phyloP scores from a whole-genome alignment of 345 rosid species.

The Salix suchowensis region DNA sequence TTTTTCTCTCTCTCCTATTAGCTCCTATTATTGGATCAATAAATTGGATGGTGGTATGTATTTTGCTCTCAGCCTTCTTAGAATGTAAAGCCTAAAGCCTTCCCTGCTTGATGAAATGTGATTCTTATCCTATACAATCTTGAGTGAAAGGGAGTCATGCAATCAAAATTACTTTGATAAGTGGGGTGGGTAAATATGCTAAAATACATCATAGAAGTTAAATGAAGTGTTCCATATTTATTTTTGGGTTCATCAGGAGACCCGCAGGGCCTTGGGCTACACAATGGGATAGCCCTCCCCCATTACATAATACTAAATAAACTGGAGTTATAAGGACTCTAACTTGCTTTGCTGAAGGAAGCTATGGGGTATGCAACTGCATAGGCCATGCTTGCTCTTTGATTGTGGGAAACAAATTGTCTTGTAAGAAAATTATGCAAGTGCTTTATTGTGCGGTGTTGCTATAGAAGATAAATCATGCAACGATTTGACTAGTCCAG shows the following conservation, averaged over 20 bases:
- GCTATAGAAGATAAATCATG: neutral
- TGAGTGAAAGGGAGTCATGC: neutral
- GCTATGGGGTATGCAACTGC: too few relatives aligned
- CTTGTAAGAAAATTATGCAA: neutral
- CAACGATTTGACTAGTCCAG: neutral
- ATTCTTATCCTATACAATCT: neutral
- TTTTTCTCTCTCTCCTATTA: neutral
- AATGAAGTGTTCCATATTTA: neutral
- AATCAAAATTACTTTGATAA: neutral
- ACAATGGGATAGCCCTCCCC: too few relatives aligned
- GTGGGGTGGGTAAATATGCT: neutral
- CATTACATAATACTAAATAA: too few relatives aligned
- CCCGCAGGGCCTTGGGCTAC: too few relatives aligned
- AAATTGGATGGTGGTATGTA: conserved; percentile 1
- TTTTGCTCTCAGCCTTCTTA: conserved; percentile 1
- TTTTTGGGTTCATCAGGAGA: too few relatives aligned
- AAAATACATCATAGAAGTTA: neutral
- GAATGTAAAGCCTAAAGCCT: neutral
- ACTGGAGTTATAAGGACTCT: too few relatives aligned
- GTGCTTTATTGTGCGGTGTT: neutral
- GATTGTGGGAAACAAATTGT: neutral
- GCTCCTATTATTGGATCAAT: neutral
- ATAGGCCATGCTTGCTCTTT: neutral
- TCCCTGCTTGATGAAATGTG: neutral
- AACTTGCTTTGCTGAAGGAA: too few relatives aligned